A percentile compares a stretch with the other conserved stretches of the same genome.
phyloP scores from a whole-genome alignment of 768 basidiomycete genomes.

The Xanthoconium stramineum region DNA sequence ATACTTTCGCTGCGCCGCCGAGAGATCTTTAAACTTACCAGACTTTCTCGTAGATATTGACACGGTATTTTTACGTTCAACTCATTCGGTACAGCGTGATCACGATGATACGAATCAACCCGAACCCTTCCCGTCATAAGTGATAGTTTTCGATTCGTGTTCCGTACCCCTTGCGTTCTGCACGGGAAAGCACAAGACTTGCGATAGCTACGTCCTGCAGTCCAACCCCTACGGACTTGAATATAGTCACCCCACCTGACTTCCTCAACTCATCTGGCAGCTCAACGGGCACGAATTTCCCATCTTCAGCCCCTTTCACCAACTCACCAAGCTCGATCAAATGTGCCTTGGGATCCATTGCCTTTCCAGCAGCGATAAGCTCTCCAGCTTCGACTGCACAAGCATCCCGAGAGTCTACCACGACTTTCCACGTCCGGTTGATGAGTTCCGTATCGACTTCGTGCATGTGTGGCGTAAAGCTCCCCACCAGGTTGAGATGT shows the following conservation, averaged over 20 bases:
- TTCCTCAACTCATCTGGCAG: slow-evolving; percentile 10
- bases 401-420: slow-evolving; percentile 74
- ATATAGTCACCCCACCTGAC: slow-evolving; percentile 62
- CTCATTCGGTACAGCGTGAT: too few relatives aligned
- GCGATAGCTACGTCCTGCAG: slow-evolving; percentile 88
- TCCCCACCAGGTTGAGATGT: slow-evolving; percentile 76
- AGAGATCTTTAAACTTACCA: too few relatives aligned
- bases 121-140: too few relatives aligned
- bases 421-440: slow-evolving; percentile 48
- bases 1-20: too few relatives aligned
- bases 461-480: slow-evolving; percentile 77
- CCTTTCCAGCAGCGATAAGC: slow-evolving; percentile 49
- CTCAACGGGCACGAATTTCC: slow-evolving; percentile 10
- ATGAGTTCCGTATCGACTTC: slow-evolving; percentile 67
- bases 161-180: slow-evolving; percentile 53
- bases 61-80: too few relatives aligned
- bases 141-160: slow-evolving; percentile 48
- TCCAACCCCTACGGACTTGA: slow-evolving; percentile 86
- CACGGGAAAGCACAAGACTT: slow-evolving; percentile 59
- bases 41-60: too few relatives aligned
- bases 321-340: slow-evolving; percentile 72
- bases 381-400: slow-evolving; percentile 82
- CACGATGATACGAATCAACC: too few relatives aligned
- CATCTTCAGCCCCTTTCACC: slow-evolving; percentile 24
- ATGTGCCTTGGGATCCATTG: slow-evolving; percentile 36